phyloP scores from a whole-genome alignment of 2,329 filamentous ascomycete genomes.

The Sclerotinia trifoliorum region DNA sequence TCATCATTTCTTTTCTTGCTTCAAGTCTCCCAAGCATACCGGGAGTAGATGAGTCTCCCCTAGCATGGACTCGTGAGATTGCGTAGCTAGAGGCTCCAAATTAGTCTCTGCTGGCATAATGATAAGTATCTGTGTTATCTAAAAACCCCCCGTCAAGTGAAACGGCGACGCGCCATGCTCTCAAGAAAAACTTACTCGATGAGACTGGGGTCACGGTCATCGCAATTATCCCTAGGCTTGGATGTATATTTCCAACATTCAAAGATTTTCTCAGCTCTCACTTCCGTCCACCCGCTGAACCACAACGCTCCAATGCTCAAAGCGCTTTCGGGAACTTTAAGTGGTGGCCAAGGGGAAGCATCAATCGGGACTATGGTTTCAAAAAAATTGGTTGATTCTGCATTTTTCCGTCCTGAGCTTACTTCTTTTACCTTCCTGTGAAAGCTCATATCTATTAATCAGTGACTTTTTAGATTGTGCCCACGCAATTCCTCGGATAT shows the following conservation, averaged over 20 bases:
- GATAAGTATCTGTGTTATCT: not conserved
- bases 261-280: not conserved
- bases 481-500: no score
- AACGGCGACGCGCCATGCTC: not conserved
- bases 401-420: not conserved
- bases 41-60: not conserved
- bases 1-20: not conserved
- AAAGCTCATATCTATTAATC: not conserved
- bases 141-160: no score
- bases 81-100: not conserved
- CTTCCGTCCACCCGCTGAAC: not conserved
- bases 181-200: conserved; percentile 3
- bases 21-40: not conserved
- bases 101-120: not conserved
- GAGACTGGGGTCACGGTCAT: conserved; percentile 2
- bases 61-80: not conserved
- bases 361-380: not conserved
- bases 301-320: not conserved
- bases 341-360: not conserved
- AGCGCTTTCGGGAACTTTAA: not conserved
- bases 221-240: not conserved
- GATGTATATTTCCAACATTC: not conserved
- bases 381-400: not conserved
- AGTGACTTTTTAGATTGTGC: no score
- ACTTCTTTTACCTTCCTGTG: not conserved